phyloP scores from a whole-genome alignment of 208 protist genomes.

The Trichomonas gallinae region DNA sequence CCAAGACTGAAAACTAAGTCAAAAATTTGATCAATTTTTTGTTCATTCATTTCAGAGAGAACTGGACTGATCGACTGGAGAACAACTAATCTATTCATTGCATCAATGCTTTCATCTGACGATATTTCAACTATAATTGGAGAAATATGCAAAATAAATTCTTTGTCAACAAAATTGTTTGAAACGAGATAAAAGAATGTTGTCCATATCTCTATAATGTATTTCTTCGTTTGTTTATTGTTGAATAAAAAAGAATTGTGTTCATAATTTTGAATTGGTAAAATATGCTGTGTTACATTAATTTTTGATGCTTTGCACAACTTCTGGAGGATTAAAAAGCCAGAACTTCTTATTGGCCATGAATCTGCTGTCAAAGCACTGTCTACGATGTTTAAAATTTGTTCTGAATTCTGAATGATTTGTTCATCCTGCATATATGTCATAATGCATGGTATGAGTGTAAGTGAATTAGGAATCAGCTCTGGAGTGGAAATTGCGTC shows the following conservation, averaged over 20 bases:
- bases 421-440: neutral
- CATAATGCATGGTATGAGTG: neutral
- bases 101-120: neutral
- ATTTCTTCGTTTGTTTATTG: neutral
- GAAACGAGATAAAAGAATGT: neutral
- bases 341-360: neutral
- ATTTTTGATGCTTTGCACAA: neutral
- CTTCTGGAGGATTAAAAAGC: neutral
- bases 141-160: neutral
- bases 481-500: neutral
- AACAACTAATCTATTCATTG: neutral
- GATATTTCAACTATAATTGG: neutral
- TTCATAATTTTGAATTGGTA: neutral
- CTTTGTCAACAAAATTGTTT: neutral
- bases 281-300: neutral
- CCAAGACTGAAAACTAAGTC: neutral
- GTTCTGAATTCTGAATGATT: neutral
- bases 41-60: neutral
- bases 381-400: neutral
- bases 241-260: neutral
- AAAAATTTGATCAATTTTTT: neutral
- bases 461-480: neutral
- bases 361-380: neutral
- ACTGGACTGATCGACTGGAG: neutral
- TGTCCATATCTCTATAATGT: neutral